phyloP scores from a whole-genome alignment of 306 rosid genomes.

The Fragaria nilgerrensis region DNA sequence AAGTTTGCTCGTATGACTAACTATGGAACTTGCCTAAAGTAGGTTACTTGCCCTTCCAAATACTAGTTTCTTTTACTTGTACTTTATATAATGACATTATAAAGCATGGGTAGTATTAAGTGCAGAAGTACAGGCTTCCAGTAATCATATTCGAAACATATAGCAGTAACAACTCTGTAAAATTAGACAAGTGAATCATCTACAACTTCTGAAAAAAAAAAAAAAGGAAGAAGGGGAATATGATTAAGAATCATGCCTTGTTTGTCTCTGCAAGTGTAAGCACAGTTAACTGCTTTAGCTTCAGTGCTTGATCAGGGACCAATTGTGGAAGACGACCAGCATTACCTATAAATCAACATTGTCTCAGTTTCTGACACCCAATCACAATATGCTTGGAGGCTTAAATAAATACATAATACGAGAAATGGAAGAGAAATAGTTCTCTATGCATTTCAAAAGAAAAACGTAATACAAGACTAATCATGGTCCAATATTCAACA shows the following conservation, averaged over 20 bases:
- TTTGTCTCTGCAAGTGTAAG: conserved; percentile 89
- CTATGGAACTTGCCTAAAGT: too few species aligned
- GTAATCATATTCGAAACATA: not conserved
- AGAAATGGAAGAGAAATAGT: not conserved
- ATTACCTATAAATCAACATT: conserved; percentile 45
- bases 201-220: not conserved
- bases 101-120: not conserved
- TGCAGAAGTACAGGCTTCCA: conserved; percentile 3
- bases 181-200: conserved; percentile 13
- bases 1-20: too few species aligned
- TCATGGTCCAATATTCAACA: not conserved
- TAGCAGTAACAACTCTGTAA: not conserved
- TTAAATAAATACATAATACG: not conserved
- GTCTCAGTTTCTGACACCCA: conserved; percentile 13
- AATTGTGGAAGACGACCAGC: conserved; percentile 58
- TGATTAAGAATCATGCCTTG: conserved; percentile 50
- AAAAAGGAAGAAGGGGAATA: not conserved
- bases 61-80: not conserved
- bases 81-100: not conserved
- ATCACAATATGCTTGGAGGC: not conserved
- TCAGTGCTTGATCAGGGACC: conserved; percentile 74
- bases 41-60: not conserved
- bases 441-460: not conserved
- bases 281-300: conserved; percentile 94
- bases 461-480: not conserved